These are phyloP conservation scores for Rhinocladiella similis DNA, from an alignment of 2,329 filamentous ascomycete species.

Conservation along the genomic window DNA sequence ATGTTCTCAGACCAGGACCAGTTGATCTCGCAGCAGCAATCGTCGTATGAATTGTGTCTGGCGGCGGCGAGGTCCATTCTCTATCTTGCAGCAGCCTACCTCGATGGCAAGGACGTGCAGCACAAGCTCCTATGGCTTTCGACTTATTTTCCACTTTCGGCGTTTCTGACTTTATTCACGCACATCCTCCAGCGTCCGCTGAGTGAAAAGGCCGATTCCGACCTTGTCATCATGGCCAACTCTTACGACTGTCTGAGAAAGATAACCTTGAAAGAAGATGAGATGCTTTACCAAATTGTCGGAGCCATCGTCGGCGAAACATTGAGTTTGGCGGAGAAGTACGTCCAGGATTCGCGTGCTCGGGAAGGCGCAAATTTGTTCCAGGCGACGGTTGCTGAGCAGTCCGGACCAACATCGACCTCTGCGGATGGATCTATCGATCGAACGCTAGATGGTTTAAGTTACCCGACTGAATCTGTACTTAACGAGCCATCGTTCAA, in stretches of 20 bases:
- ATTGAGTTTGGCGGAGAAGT: background rate
- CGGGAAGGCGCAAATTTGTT: background rate
- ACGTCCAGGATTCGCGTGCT: background rate
- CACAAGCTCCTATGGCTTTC: slow-evolving; percentile 12
- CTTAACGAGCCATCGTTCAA: too few relatives aligned
- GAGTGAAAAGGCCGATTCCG: slow-evolving; percentile 1
- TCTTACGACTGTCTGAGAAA: background rate
- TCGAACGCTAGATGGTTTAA: too few relatives aligned
- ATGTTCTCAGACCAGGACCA: background rate
- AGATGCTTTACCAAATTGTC: background rate
- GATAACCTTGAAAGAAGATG: slow-evolving; percentile 1
- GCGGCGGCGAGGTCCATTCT: slow-evolving; percentile 11
- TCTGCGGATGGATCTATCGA: background rate
- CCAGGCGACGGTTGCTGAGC: background rate
- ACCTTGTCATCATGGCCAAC: slow-evolving; percentile 7
- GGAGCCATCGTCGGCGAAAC: background rate
- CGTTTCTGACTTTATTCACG: slow-evolving; percentile 11
- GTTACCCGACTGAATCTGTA: too few relatives aligned
- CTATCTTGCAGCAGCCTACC: slow-evolving; percentile 5
- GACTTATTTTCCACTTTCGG: slow-evolving; percentile 9
- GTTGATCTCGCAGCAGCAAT: background rate
- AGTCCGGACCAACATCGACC: background rate
- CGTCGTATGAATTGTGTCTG: slow-evolving; percentile 13
- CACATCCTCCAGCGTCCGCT: slow-evolving; percentile 11
- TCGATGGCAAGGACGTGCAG: slow-evolving; percentile 2